These are phyloP conservation scores for Mycena sanguinolenta DNA, from an alignment of 768 basidiomycete genomes.

Conservation along the genomic window DNA sequence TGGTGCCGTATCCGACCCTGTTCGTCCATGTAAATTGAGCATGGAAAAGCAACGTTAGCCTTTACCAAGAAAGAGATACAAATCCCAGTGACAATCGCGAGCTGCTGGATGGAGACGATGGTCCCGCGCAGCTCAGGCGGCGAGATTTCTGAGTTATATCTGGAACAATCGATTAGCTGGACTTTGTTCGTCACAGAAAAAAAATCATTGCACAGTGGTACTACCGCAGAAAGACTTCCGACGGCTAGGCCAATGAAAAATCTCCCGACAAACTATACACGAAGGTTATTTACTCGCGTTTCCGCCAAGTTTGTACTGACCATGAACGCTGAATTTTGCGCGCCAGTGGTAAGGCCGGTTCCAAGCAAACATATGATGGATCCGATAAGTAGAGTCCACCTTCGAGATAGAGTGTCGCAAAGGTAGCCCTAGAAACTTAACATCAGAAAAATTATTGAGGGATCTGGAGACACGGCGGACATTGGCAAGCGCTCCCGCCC, in stretches of 20 bases:
- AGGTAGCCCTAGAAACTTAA: conserved; percentile 34
- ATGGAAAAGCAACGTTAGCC: not conserved
- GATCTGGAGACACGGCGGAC: not conserved
- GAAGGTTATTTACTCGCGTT: not conserved
- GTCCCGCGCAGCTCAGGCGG: conserved; percentile 54
- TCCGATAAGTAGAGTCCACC: conserved; percentile 39
- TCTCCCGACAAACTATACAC: conserved; percentile 51
- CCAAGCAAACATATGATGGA: conserved; percentile 37
- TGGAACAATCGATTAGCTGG: conserved; percentile 38
- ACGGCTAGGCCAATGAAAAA: conserved; percentile 73
- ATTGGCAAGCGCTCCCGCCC: conserved; percentile 37
- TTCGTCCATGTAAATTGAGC: not conserved
- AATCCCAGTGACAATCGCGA: conserved; percentile 53
- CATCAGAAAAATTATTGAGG: not conserved
- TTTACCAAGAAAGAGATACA: conserved; percentile 33
- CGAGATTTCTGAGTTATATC: conserved; percentile 55
- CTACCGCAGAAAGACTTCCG: conserved; percentile 61
- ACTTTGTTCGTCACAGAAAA: conserved; percentile 28
- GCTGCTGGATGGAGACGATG: conserved; percentile 51
- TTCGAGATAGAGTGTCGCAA: conserved; percentile 39
- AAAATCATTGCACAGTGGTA: conserved; percentile 39
- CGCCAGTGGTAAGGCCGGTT: conserved; percentile 38
- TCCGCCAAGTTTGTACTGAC: not conserved
- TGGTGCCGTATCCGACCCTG: conserved; percentile 41
- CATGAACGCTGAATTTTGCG: conserved; percentile 38